Percentiles rank a stretch among this genome's conserved stretches.
phyloP scores from a whole-genome alignment of 1,284 basidiomycete species.

The Clitocybe nebularis region DNA sequence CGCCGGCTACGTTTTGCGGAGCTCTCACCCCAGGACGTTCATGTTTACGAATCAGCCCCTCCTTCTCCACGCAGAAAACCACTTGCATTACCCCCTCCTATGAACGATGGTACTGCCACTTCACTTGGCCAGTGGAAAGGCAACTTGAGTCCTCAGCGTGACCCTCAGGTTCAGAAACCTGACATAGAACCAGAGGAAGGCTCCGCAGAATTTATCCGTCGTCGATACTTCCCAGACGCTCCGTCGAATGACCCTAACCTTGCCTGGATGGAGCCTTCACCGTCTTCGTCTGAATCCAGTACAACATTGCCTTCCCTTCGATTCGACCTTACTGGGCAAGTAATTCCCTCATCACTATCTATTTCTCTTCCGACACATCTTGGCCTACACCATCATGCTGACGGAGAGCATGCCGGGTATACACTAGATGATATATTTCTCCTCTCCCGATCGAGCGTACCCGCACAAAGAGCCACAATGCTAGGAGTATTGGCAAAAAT shows the following conservation, averaged over 20 bases:
- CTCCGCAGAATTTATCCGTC: slow-evolving; percentile 78
- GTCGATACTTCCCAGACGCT: slow-evolving; percentile 78
- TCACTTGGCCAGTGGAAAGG: slow-evolving; percentile 51
- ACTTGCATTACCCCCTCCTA: slow-evolving; percentile 55
- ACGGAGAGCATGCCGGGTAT: slow-evolving; percentile 79
- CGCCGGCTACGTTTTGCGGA: slow-evolving; percentile 44
- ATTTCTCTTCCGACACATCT: slow-evolving; percentile 71
- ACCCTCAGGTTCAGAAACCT: slow-evolving; percentile 1
- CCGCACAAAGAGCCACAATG: slow-evolving; percentile 82
- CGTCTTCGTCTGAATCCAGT: slow-evolving; percentile 21
- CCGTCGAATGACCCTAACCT: slow-evolving; percentile 67
- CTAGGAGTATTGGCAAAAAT: slow-evolving; percentile 71
- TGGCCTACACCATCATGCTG: slow-evolving; percentile 89
- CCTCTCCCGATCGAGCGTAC: slow-evolving; percentile 77
- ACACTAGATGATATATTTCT: slow-evolving; percentile 86
- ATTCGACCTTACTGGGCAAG: slow-evolving; percentile 73
- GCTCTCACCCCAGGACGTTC: slow-evolving; percentile 45
- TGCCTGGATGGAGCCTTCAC: slow-evolving; percentile 64
- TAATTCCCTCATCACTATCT: slow-evolving; percentile 52
- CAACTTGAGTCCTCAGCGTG: slow-evolving; percentile 16
- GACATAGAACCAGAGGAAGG: slow-evolving; percentile 56
- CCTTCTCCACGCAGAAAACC: slow-evolving; percentile 60
- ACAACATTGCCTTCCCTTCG: slow-evolving; percentile 38
- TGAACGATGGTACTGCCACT: slow-evolving; percentile 36
- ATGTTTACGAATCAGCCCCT: slow-evolving; percentile 77